phyloP scores from a whole-genome alignment of 2,329 filamentous ascomycete genomes.

The Bipolaris gigantea region DNA sequence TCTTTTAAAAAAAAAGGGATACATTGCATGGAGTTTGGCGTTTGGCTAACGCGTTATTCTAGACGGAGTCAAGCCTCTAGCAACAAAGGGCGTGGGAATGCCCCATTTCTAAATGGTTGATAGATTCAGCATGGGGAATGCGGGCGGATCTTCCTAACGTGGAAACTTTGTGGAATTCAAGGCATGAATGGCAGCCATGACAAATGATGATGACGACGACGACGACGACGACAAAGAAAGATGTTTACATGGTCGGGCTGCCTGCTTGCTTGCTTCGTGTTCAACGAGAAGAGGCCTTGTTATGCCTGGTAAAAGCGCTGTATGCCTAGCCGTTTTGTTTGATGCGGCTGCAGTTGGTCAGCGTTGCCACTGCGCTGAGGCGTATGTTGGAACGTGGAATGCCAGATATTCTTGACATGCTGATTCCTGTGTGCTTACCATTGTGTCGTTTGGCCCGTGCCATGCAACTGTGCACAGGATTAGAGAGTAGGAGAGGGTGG shows the following conservation, averaged over 20 bases:
- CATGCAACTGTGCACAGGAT: no score
- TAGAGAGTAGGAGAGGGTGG: not conserved
- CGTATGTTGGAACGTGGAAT: not conserved
- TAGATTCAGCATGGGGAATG: not conserved
- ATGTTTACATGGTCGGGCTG: not conserved
- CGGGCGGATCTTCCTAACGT: not conserved
- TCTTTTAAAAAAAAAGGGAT: conserved; percentile 14
- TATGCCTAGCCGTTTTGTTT: not conserved
- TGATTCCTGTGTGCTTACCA: no score
- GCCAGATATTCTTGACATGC: not conserved
- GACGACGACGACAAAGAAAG: no score
- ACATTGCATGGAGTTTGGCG: conserved; percentile 24
- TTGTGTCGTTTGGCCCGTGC: no score
- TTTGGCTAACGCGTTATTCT: conserved; percentile 19
- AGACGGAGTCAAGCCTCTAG: not conserved
- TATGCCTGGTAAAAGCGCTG: not conserved
- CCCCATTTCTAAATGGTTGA: not conserved
- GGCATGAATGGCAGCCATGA: not conserved
- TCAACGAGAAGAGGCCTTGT: not conserved
- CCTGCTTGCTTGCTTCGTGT: not conserved
- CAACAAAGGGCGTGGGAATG: not conserved
- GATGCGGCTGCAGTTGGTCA: not conserved
- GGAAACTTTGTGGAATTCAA: not conserved
- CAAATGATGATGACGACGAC: not conserved
- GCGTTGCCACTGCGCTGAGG: not conserved